Percentiles rank a stretch among this genome's conserved stretches.
These are phyloP conservation scores for Zangia roseola DNA, from an alignment of 768 basidiomycete species.

Conservation along the genomic window DNA sequence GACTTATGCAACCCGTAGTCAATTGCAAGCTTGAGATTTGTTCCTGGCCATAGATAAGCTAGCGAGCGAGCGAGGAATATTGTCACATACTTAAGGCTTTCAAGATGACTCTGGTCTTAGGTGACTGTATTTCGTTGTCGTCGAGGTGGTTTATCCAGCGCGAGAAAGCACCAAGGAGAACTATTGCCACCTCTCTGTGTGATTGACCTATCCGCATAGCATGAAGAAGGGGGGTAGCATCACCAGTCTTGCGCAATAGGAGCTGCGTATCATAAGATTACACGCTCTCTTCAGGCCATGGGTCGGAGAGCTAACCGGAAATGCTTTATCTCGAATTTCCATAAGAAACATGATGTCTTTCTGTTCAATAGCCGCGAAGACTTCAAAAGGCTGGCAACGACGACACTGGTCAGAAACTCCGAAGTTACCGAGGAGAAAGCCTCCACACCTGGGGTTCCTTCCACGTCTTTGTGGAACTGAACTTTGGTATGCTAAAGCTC, in stretches of 20 bases:
- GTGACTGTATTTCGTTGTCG: constrained; percentile 70
- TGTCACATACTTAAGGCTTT: constrained; percentile 69
- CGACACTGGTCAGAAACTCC: background rate
- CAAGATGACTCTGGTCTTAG: constrained; percentile 66
- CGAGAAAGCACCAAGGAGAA: constrained; percentile 87
- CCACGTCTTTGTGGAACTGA: constrained; percentile 34
- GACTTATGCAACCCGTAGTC: constrained; percentile 81
- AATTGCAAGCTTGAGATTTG: constrained; percentile 89
- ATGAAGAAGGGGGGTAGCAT: constrained; percentile 86
- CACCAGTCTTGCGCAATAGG: constrained; percentile 80
- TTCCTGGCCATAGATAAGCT: constrained; percentile 67
- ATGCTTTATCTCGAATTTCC: constrained; percentile 79
- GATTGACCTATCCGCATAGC: constrained; percentile 79
- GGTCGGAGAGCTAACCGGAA: constrained; percentile 61
- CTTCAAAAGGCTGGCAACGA: constrained; percentile 50
- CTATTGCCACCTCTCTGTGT: constrained; percentile 80
- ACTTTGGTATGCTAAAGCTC: constrained; percentile 14
- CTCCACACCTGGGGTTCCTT: constrained; percentile 51
- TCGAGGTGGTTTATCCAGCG: constrained; percentile 88
- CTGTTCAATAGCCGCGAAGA: constrained; percentile 81
- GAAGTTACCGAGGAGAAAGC: background rate
- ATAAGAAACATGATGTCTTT: constrained; percentile 82
- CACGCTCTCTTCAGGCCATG: background rate
- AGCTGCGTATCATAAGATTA: constrained; percentile 42
- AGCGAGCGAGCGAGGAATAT: constrained; percentile 74